phyloP scores from a whole-genome alignment of 495 filamentous ascomycete genomes.

The Xylaria acuta region DNA sequence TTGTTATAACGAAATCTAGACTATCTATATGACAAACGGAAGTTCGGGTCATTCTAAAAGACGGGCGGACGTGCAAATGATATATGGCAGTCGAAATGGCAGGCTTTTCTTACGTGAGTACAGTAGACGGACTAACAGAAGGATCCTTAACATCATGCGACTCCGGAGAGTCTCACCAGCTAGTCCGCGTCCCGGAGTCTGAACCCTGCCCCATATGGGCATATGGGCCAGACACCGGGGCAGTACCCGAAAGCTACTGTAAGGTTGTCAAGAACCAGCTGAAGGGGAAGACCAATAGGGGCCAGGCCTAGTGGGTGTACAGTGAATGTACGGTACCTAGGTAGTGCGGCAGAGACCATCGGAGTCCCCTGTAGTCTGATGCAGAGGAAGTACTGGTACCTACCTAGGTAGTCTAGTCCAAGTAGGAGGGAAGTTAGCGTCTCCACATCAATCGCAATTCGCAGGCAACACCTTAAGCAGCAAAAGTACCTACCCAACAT shows the following conservation, averaged over 20 bases:
- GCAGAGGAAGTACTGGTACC: too few species aligned
- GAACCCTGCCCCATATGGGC: background rate
- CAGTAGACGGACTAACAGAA: background rate
- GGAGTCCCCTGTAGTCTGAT: background rate
- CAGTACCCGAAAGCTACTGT: too few species aligned
- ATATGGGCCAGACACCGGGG: background rate
- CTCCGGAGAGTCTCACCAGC: constrained; percentile 14
- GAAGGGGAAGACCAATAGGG: constrained; percentile 7
- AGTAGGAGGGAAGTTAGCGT: background rate
- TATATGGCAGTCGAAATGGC: background rate
- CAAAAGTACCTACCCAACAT: background rate
- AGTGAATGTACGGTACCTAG: too few species aligned
- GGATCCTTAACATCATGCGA: constrained; percentile 11
- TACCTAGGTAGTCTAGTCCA: too few species aligned
- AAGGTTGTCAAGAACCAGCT: constrained; percentile 9
- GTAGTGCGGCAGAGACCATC: background rate
- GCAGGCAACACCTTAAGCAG: background rate
- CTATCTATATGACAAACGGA: constrained; percentile 1
- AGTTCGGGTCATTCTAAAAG: background rate
- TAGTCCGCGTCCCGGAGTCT: background rate
- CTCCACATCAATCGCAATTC: constrained; percentile 14
- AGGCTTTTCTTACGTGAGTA: background rate
- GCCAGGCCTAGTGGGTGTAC: background rate
- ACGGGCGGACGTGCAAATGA: background rate
- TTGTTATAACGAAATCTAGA: background rate